These are phyloP conservation scores for Dactylella cylindrospora DNA, from an alignment of 2,329 filamentous ascomycete genomes.

Conservation along the genomic window DNA sequence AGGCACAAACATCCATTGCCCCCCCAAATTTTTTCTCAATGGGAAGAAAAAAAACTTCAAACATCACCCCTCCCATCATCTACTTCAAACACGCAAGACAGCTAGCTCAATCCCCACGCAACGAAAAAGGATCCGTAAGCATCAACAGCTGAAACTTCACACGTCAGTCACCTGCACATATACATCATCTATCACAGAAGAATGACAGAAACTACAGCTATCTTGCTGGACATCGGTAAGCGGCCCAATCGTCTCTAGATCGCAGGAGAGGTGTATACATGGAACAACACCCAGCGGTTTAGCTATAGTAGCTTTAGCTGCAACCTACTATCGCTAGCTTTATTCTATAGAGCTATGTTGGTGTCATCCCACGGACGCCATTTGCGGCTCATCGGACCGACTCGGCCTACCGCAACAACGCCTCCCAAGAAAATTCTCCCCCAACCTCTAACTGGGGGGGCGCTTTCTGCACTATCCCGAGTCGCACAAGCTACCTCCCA, in stretches of 20 bases:
- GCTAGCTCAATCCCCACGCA: constrained; percentile 20
- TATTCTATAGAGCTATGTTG: too few relatives aligned
- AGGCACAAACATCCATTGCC: too few relatives aligned
- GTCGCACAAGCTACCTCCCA: not conserved
- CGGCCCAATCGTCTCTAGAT: not conserved
- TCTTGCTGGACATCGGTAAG: constrained; percentile 43
- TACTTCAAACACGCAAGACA: constrained; percentile 34
- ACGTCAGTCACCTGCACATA: not conserved
- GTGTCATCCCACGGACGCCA: too few relatives aligned
- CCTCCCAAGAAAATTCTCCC: too few relatives aligned
- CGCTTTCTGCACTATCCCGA: not conserved
- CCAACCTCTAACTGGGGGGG: not conserved
- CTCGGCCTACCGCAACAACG: constrained; percentile 33
- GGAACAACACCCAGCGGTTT: too few relatives aligned
- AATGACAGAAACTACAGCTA: constrained; percentile 31
- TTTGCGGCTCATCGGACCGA: constrained; percentile 41
- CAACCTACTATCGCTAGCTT: too few relatives aligned
- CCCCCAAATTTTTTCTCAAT: too few relatives aligned
- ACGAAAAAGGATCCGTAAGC: constrained; percentile 20
- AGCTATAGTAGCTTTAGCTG: too few relatives aligned
- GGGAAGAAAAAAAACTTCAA: too few relatives aligned
- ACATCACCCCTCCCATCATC: too few relatives aligned
- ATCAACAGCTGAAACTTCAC: not conserved
- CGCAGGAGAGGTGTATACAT: too few relatives aligned
- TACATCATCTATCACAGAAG: constrained; percentile 7